Conservation (phyloP, 2,329 filamentous ascomycete species). For the Ophiostoma tasmaniense region DNA sequence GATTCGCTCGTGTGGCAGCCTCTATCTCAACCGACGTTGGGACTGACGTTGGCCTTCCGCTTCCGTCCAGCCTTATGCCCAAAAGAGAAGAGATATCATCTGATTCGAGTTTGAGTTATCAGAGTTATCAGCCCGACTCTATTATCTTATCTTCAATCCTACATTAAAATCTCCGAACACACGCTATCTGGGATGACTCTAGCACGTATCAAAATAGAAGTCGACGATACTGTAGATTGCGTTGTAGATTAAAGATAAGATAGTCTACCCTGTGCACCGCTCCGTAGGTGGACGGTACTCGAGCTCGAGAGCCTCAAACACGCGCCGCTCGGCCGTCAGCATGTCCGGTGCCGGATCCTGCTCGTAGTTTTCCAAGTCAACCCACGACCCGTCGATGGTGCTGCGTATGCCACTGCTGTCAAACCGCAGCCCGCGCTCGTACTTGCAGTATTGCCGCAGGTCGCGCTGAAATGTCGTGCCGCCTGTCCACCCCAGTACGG, state of each 20-base stretch:
- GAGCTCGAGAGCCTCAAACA: conserved; percentile 70
- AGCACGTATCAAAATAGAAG: background rate
- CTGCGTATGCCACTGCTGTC: conserved; percentile 80
- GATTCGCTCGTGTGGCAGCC: conserved; percentile 12
- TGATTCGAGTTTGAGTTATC: background rate
- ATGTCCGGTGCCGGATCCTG: conserved; percentile 49
- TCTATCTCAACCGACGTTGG: conserved; percentile 35
- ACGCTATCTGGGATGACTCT: background rate
- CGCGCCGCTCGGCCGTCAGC: conserved; percentile 66
- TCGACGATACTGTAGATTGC: background rate
- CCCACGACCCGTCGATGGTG: conserved; percentile 53
- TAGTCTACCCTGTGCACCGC: conserved; percentile 52
- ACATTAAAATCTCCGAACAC: background rate
- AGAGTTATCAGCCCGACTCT: background rate
- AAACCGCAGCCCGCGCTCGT: conserved; percentile 69
- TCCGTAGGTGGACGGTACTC: conserved; percentile 57
- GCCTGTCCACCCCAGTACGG: conserved; percentile 79
- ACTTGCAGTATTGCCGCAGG: conserved; percentile 69
- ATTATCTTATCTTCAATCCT: background rate
- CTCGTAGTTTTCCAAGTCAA: conserved; percentile 58
- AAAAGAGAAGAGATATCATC: background rate
- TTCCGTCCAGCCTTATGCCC: background rate
- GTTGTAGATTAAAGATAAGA: background rate
- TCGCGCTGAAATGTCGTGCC: conserved; percentile 88
- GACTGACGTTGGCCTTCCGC: conserved; percentile 24